phyloP scores from a whole-genome alignment of 2,329 filamentous ascomycete genomes.

The Aureobasidium sp. region DNA sequence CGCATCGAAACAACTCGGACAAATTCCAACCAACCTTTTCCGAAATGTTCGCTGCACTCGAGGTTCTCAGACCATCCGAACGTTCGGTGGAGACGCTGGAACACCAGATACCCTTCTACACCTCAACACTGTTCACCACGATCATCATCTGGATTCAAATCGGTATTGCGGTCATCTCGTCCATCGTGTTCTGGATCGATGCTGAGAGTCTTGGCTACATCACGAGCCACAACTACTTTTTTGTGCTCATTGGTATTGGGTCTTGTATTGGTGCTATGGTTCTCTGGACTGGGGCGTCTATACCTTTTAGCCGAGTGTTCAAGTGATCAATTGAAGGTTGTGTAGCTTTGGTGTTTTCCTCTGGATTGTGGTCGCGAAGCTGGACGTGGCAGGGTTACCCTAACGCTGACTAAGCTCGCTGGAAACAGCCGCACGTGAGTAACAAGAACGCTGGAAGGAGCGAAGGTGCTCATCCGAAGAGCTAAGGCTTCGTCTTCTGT shows the following conservation, averaged over 20 bases:
- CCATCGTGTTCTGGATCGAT: neutral
- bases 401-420: neutral
- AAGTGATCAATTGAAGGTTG: neutral
- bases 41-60: neutral
- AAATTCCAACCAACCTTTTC: neutral
- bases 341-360: neutral
- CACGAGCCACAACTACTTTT: neutral
- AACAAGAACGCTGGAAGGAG: neutral
- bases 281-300: neutral
- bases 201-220: neutral
- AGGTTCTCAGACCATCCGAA: neutral
- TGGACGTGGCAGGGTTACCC: neutral
- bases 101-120: neutral
- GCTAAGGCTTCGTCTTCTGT: too few species aligned
- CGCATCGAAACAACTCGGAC: neutral
- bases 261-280: neutral
- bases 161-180: neutral
- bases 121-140: neutral
- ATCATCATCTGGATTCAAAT: neutral
- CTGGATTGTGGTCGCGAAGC: neutral
- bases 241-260: neutral
- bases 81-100: neutral
- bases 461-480: neutral
- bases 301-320: slow-evolving; percentile 2
- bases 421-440: neutral